Conservation (phyloP, 2,329 filamentous ascomycete species). For the Chlorencoelia australis region DNA sequence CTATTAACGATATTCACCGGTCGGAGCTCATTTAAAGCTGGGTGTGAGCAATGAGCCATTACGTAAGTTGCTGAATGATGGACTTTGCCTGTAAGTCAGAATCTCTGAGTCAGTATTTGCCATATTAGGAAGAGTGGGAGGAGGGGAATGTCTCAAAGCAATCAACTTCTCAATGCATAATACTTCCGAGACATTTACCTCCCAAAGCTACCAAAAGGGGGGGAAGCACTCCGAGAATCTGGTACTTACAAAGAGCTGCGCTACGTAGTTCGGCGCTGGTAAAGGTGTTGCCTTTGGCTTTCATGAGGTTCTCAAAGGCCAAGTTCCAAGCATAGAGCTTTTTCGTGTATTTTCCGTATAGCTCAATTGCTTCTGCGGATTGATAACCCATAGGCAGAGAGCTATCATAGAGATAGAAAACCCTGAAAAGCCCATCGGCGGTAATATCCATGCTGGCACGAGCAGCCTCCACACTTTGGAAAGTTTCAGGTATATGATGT, state of each 20-base stretch:
- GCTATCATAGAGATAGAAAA: constrained; percentile 16
- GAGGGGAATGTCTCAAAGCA: too few species aligned
- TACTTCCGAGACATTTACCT: too few species aligned
- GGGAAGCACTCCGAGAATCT: too few species aligned
- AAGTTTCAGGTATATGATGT: constrained; percentile 12
- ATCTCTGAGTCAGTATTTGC: too few species aligned
- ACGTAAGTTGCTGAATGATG: constrained; percentile 19
- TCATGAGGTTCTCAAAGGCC: constrained; percentile 21
- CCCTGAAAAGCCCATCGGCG: constrained; percentile 19
- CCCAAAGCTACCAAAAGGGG: too few species aligned
- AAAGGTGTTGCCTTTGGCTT: constrained; percentile 12
- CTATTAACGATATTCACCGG: not conserved
- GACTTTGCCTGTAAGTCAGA: too few species aligned
- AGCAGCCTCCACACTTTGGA: constrained; percentile 18
- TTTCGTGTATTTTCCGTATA: constrained; percentile 9
- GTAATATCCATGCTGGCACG: constrained; percentile 15
- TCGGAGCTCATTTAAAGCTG: constrained; percentile 2
- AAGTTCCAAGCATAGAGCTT: constrained; percentile 16
- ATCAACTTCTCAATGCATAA: too few species aligned
- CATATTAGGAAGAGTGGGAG: too few species aligned
- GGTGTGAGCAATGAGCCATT: constrained; percentile 12
- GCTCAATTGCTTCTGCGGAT: constrained; percentile 7
- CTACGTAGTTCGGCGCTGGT: constrained; percentile 20
- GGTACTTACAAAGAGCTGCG: constrained; percentile 23
- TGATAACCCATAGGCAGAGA: constrained; percentile 13